A percentile compares a stretch with the other conserved stretches of the same genome.
Evolutionary conservation across 2,329 filamentous ascomycete species (phyloP).

Genomic region (Teratosphaeria destructans): DNA sequence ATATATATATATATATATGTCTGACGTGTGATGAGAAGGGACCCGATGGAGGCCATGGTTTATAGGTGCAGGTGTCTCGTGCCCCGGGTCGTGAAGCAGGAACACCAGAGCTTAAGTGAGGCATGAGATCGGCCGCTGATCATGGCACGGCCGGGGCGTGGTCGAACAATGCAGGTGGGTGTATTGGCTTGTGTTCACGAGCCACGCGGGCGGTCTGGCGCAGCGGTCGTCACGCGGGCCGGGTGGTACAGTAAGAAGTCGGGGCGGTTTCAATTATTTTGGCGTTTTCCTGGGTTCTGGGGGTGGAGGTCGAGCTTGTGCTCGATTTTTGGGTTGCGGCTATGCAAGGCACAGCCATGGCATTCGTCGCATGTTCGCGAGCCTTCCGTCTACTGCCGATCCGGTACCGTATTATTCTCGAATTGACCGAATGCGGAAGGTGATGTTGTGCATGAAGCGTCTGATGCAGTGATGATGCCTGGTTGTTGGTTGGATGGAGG

Average conservation of each 20-base stretch:
- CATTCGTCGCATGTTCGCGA: background rate
- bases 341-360: background rate
- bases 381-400: background rate
- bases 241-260: background rate
- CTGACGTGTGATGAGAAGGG: background rate
- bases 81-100: background rate
- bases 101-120: background rate
- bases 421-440: background rate
- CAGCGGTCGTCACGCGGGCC: background rate
- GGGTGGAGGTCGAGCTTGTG: background rate
- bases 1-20: background rate
- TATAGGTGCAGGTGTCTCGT: background rate
- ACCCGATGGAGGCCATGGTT: background rate
- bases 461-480: too few relatives aligned
- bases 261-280: background rate
- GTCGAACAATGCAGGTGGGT: background rate
- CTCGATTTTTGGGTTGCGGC: background rate
- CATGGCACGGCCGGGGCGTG: background rate
- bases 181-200: background rate
- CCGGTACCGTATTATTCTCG: too few relatives aligned
- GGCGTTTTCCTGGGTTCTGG: background rate
- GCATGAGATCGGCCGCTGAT: background rate
- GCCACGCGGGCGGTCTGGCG: background rate
- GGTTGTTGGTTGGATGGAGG: too few relatives aligned
- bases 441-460: background rate